phyloP scores from a whole-genome alignment of 192 early-diverging fungal genomes.

The Oehlia diaphana region DNA sequence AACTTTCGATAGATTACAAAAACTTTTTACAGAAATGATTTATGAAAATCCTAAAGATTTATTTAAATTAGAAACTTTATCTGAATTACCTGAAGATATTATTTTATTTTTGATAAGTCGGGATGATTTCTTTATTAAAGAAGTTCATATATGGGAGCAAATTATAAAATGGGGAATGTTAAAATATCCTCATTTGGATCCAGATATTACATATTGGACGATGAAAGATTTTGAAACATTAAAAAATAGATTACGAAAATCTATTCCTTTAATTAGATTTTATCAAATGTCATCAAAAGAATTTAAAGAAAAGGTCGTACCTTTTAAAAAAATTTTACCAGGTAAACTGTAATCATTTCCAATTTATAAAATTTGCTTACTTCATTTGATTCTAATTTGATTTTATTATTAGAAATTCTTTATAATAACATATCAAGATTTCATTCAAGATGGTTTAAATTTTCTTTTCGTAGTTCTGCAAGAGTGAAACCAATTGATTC shows the following conservation, averaged over 20 bases:
- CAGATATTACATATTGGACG: not conserved
- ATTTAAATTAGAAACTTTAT: not conserved
- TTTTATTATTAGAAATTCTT: not conserved
- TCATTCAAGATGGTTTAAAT: too few species aligned
- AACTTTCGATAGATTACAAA: not conserved
- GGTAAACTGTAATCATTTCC: too few species aligned
- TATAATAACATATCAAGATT: too few species aligned
- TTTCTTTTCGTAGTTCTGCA: not conserved
- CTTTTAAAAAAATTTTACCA: slow-evolving; percentile 13
- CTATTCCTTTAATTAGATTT: slow-evolving; percentile 18
- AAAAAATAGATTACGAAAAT: not conserved
- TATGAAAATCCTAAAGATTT: not conserved
- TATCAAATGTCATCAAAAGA: slow-evolving; percentile 14
- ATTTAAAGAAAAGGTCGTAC: slow-evolving; percentile 10
- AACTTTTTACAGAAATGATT: not conserved
- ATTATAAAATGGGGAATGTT: slow-evolving; percentile 23
- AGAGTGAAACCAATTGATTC: not conserved
- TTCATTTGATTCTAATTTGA: not conserved
- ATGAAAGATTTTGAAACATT: slow-evolving; percentile 11
- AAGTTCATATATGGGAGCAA: slow-evolving; percentile 23
- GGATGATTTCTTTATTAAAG: slow-evolving; percentile 17
- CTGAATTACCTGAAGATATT: not conserved
- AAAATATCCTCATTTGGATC: not conserved
- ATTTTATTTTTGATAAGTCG: not conserved
- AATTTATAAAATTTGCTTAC: not conserved